Evolutionary conservation across 495 filamentous ascomycete species (phyloP), one percentile per base, ranked within the genome.

Genomic region (Xylaria castorea): DNA sequence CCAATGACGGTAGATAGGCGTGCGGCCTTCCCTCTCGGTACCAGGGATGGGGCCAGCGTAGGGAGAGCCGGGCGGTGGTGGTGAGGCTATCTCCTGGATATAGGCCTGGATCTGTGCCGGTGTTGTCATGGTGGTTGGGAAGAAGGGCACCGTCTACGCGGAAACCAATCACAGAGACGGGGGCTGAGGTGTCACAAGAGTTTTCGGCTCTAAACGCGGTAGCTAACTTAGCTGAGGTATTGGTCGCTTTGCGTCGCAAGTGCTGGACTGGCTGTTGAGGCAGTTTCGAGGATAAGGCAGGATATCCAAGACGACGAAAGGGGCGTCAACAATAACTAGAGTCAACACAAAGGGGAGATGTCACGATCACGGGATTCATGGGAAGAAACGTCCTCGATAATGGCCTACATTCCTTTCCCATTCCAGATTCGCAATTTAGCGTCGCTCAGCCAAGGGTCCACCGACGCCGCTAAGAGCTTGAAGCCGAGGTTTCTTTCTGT

Each of bases 1-100:
- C 91, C 91, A 97, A 81, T 97, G 91, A 71, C 96, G 89, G 81
- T 98, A 99, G 69, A 97, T 83, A 42, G 87, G 83, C 30, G 87
- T 92, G 69, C 93, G 89, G 57, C 92, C 94, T 34, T 91, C 89
- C 70, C 87, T 81, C 83, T 94, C 88, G 38, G 90, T 90, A 67
- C 92, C 93, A 7, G 93, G 90, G 40, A 99, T 70, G 20, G 92
- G 83, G 4, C 97, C 84, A 72, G 88, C 83, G 76, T 91, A 89
- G 6, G 90, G 89, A 12, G 87, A 77, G 44, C 89, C 89, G 0
- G 87, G 84, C n/a, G 89, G 86, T 22, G 89, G 89, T 18, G 88
- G 87, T 36, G 78, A 75, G 16, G 84, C 83, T 32, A 88, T 74
- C 67, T 86, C 78, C 73, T 81, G 73, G 73, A 85, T 84, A 71